Evolutionary conservation across 495 filamentous ascomycete genomes (phyloP).

Genomic region (Peziza echinospora): DNA sequence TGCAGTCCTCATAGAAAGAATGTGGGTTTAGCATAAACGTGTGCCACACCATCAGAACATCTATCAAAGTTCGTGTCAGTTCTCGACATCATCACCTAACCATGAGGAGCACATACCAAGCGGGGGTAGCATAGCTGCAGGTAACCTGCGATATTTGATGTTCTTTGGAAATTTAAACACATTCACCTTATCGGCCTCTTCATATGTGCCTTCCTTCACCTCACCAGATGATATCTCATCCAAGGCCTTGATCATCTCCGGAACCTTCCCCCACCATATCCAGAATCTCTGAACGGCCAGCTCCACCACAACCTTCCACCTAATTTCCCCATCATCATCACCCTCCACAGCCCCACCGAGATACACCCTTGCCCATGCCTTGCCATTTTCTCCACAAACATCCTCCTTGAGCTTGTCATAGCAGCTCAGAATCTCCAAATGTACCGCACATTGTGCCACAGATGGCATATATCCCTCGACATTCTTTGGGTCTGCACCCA

Average conservation of each 20-base stretch:
- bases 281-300: constrained; percentile 54
- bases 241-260: constrained; percentile 16
- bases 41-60: constrained; percentile 84
- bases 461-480: constrained; percentile 2
- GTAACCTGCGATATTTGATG: constrained; percentile 4
- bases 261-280: constrained; percentile 39
- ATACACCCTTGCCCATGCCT: constrained; percentile 8
- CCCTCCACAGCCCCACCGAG: constrained; percentile 8
- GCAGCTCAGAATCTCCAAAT: constrained; percentile 54
- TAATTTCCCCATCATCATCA: constrained; percentile 35
- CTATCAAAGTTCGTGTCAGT: too few species aligned
- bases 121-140: constrained; percentile 14
- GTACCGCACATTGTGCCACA: constrained; percentile 35
- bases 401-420: constrained; percentile 43
- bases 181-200: constrained; percentile 12
- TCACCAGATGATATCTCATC: constrained; percentile 12
- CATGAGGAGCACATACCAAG: constrained; percentile 10
- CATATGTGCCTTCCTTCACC: constrained; percentile 9
- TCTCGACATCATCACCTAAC: constrained; percentile 7
- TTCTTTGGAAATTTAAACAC: constrained; percentile 2
- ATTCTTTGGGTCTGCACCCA: neutral
- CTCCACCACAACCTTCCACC: constrained; percentile 57
- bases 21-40: constrained; percentile 67
- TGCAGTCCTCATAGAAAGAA: constrained; percentile 54
- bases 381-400: neutral